phyloP scores from a whole-genome alignment of 148 eudicot species.

The Rhododendron vialii region DNA sequence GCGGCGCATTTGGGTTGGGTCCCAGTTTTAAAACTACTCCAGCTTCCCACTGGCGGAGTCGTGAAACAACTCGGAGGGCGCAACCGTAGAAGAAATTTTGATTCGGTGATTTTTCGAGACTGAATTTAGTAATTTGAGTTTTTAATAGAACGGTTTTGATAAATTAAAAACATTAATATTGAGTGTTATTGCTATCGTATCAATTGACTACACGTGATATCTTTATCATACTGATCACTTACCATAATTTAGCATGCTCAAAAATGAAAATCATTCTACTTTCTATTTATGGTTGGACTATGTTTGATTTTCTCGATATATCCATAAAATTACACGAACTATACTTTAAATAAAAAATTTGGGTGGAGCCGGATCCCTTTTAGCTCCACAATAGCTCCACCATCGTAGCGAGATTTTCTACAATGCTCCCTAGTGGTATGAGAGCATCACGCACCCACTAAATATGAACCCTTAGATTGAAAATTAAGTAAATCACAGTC shows the following conservation, averaged over 20 bases:
- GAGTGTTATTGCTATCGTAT: not conserved
- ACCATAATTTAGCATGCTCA: no score
- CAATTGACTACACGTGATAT: no score
- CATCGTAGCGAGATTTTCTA: not conserved
- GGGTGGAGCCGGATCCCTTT: not conserved
- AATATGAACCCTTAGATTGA: not conserved
- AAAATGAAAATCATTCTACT: not conserved
- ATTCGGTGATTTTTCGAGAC: not conserved
- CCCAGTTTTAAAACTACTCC: not conserved
- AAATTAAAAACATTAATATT: no score
- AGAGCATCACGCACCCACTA: no score
- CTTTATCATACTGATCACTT: not conserved
- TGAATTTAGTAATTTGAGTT: no score
- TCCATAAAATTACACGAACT: no score
- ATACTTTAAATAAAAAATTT: no score
- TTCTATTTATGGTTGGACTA: not conserved
- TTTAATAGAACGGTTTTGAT: no score
- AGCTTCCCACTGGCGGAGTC: not conserved
- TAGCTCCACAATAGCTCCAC: not conserved
- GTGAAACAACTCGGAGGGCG: no score
- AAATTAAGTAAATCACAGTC: no score
- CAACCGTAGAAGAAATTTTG: no score
- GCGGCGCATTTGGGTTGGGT: not conserved
- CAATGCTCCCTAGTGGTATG: not conserved
- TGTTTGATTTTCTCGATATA: not conserved